Conservation (phyloP, 768 basidiomycete genomes). For the Dacryopinax primogenitus region DNA sequence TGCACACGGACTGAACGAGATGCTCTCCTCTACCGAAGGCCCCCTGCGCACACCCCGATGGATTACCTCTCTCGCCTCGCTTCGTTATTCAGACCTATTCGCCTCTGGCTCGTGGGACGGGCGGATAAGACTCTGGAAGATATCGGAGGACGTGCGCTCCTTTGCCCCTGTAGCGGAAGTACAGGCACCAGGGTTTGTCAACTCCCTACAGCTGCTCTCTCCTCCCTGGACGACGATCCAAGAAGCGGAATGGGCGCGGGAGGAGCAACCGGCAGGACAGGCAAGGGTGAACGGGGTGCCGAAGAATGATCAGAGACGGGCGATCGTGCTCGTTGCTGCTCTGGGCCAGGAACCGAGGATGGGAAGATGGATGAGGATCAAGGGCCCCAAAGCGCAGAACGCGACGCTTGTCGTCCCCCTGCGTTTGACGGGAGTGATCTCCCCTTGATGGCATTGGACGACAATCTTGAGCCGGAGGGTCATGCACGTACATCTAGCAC, state of each 20-base stretch:
- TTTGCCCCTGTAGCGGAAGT: conserved; percentile 58
- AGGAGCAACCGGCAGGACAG: conserved; percentile 10
- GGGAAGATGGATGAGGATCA: conserved; percentile 75
- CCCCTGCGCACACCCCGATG: conserved; percentile 68
- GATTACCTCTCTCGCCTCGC: conserved; percentile 71
- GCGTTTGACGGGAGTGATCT: not conserved
- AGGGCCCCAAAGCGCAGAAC: conserved; percentile 58
- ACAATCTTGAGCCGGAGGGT: too few relatives aligned
- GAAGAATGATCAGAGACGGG: conserved; percentile 21
- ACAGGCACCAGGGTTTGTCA: conserved; percentile 65
- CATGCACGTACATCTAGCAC: too few relatives aligned
- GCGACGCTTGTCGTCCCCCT: conserved; percentile 53
- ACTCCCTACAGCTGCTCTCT: conserved; percentile 71
- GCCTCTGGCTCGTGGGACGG: conserved; percentile 95
- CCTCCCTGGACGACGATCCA: conserved; percentile 35
- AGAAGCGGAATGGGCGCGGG: conserved; percentile 32
- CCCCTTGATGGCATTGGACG: not conserved
- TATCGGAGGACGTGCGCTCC: conserved; percentile 63
- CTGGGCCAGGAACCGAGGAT: conserved; percentile 78
- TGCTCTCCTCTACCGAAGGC: conserved; percentile 59
- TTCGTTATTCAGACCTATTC: conserved; percentile 84
- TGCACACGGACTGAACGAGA: conserved; percentile 74
- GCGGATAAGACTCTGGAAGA: conserved; percentile 76
- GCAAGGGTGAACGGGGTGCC: not conserved
- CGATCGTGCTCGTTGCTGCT: conserved; percentile 57